Conservation (phyloP, 805 yeast species). For the Yamadazyma laniorum region DNA sequence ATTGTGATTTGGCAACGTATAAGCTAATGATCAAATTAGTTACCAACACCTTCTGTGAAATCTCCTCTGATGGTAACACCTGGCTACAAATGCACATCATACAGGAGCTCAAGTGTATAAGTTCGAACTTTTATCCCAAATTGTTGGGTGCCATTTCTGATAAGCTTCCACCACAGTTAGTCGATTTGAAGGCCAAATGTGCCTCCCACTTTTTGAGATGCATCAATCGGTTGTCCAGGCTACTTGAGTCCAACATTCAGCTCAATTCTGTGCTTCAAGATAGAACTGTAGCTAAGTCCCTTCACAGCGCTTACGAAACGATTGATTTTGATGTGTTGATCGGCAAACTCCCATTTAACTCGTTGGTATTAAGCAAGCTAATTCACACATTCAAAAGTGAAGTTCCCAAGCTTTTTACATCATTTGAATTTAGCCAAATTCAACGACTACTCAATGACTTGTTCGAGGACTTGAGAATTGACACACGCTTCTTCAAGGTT, state of each 20-base stretch:
- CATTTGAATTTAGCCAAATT: slow-evolving; percentile 1
- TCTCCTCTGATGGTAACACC: background rate
- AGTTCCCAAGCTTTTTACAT: background rate
- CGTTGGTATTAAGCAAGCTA: slow-evolving; percentile 3
- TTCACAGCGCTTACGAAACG: background rate
- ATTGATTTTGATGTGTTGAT: slow-evolving; percentile 4
- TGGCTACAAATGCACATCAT: background rate
- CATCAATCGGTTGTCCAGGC: slow-evolving; percentile 4
- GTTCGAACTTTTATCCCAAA: background rate
- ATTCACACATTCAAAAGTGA: slow-evolving; percentile 2
- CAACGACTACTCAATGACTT: slow-evolving; percentile 1
- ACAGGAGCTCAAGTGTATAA: background rate
- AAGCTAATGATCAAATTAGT: slow-evolving; percentile 7
- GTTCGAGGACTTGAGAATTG: slow-evolving; percentile 3
- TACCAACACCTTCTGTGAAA: slow-evolving; percentile 3
- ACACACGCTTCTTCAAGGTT: slow-evolving; percentile 6
- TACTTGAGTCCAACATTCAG: slow-evolving; percentile 1
- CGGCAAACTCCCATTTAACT: slow-evolving; percentile 8
- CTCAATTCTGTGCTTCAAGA: background rate
- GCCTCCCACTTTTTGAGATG: slow-evolving; percentile 3
- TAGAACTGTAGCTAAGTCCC: background rate
- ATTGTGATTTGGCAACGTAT: slow-evolving; percentile 48
- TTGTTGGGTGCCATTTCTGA: slow-evolving; percentile 1
- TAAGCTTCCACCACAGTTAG: slow-evolving; percentile 3
- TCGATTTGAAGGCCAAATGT: slow-evolving; percentile 3